phyloP scores from a whole-genome alignment of 176 grass and related monocot species.

The Carex pumila region DNA sequence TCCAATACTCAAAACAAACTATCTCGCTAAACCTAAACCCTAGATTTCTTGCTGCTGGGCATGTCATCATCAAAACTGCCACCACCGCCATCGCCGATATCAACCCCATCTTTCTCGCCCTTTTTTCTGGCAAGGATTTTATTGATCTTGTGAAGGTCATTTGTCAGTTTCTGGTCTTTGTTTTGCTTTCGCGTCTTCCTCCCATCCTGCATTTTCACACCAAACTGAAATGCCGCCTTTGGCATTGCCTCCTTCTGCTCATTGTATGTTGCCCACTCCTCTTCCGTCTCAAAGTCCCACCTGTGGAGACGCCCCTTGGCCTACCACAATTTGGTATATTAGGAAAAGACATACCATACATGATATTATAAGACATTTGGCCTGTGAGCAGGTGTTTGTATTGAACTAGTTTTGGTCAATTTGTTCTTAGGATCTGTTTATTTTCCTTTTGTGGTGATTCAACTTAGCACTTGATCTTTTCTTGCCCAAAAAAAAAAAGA shows the following conservation, averaged over 20 bases:
- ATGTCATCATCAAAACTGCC: slow-evolving; percentile 56
- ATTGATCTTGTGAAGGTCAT: slow-evolving; percentile 95
- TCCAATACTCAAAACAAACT: neutral
- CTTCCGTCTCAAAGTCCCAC: slow-evolving; percentile 98
- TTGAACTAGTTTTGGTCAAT: neutral
- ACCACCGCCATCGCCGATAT: slow-evolving; percentile 49
- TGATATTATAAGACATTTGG: neutral
- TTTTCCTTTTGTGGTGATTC: neutral
- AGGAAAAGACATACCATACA: neutral
- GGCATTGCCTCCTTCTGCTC: slow-evolving; percentile 97
- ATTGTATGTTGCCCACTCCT: slow-evolving; percentile 94
- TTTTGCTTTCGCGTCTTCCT: slow-evolving; percentile 94
- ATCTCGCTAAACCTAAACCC: slow-evolving; percentile 31
- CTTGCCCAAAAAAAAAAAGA: neutral
- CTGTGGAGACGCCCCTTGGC: slow-evolving; percentile 95
- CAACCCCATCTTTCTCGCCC: slow-evolving; percentile 55
- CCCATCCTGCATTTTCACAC: slow-evolving; percentile 97
- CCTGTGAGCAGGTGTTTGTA: neutral
- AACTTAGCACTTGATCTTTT: neutral
- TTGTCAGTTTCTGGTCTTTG: slow-evolving; percentile 94
- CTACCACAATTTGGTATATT: slow-evolving; percentile 26
- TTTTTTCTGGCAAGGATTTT: slow-evolving; percentile 93
- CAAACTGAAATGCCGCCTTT: slow-evolving; percentile 97
- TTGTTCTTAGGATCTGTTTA: neutral
- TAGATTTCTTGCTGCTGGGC: slow-evolving; percentile 64